Evolutionary conservation across 176 grass and related monocot species (phyloP), one percentile per base, ranked within the genome.

Genomic region (Triticum turgidum): DNA sequence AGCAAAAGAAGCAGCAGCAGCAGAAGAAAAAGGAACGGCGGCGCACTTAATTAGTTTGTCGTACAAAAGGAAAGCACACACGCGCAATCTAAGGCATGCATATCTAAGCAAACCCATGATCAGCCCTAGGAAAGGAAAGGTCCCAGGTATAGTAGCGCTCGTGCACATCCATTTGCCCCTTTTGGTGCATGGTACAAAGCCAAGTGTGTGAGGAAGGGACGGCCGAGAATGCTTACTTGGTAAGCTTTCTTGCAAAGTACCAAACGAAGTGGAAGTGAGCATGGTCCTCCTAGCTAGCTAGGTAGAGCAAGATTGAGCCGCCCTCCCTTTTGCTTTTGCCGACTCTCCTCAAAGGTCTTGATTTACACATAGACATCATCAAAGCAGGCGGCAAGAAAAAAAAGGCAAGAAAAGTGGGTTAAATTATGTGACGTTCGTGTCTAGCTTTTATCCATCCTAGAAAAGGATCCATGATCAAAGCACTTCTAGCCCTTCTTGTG

Each of bases 311-410:
- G 56, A 69, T 80, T 12, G 37, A 63, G 81, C 61, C 30, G 35
- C 45, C 68, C 61, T 80, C 61, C 79, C 76, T 87, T 87, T 87
- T 76, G 89, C 89, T 91, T 91, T 91, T 33, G 89, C 81, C 76
- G 80, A 81, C 87, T 77, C 87, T 81, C 15, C 87, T 81, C 59
- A 87, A 77, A 87, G 85, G 61, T 32, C 85, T 9, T 42, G 76
- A 88, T 91, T 91, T 91, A 87, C 89, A 91, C 81, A 81, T 80
- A 67, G 80, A 91, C 84, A 76, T 59, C 54, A 69, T 69, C 81
- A 91, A 91, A 91, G 89, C 68, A 62, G 76, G 17, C 75, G 35
- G 51, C 70, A 84, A 13, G 61, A 65, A 84, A 42, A 86, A 86
- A 86, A 86, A 72, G 32, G 39, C 3, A 75, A 1, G 2, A 37